phyloP scores from a whole-genome alignment of 306 rosid species.

The Trichosanthes truncata region DNA sequence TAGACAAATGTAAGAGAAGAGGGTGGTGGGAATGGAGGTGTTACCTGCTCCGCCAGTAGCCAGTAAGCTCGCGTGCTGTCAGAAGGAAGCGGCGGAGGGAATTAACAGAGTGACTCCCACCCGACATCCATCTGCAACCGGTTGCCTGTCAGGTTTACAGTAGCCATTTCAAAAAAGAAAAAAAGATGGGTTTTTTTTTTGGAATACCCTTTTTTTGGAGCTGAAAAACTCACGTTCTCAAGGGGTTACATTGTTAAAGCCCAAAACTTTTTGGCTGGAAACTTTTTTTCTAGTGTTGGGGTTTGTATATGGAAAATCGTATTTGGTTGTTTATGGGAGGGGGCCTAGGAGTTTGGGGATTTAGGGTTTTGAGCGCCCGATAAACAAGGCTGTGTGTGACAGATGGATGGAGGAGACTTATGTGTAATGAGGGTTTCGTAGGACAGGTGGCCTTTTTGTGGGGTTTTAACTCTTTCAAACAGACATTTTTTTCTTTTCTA shows the following conservation, averaged over 20 bases:
- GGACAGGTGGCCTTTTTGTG: background rate
- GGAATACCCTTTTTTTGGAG: background rate
- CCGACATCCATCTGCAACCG: conserved; percentile 74
- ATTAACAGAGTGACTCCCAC: conserved; percentile 14
- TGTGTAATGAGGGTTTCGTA: background rate
- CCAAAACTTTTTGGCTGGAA: conserved; percentile 3
- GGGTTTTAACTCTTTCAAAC: background rate
- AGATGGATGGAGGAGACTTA: background rate
- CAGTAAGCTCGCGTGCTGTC: conserved; percentile 52
- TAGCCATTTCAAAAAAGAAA: conserved; percentile 16
- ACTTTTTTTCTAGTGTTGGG: conserved; percentile 5
- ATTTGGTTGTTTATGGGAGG: background rate
- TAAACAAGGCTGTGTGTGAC: conserved; percentile 31
- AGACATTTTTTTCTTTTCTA: too few relatives aligned
- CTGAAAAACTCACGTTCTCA: background rate
- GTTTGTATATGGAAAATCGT: too few relatives aligned
- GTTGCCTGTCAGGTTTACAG: conserved; percentile 47
- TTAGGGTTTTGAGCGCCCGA: conserved; percentile 23
- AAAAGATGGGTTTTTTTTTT: background rate
- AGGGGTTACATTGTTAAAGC: background rate
- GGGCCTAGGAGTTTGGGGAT: conserved; percentile 33
- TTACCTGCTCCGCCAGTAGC: conserved; percentile 44
- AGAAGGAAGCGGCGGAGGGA: conserved; percentile 39
- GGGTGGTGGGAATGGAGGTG: background rate
- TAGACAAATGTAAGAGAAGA: conserved; percentile 35